These are phyloP conservation scores for Acidomyces sp. DNA, from an alignment of 495 filamentous ascomycete species.

Conservation along the genomic window DNA sequence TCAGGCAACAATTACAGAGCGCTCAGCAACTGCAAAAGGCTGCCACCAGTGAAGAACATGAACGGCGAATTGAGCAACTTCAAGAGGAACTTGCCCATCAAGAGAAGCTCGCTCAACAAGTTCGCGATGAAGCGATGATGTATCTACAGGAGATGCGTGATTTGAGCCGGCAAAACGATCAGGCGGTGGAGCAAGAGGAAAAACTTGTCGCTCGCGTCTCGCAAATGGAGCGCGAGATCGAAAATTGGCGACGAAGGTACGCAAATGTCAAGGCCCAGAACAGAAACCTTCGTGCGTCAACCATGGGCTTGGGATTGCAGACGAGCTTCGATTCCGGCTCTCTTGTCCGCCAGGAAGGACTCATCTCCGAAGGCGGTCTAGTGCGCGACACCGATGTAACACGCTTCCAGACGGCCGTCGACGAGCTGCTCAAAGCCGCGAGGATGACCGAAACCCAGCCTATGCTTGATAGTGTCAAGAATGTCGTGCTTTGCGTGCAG, in stretches of 20 bases:
- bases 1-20: conserved; percentile 5
- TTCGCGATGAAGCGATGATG: conserved; percentile 67
- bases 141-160: conserved; percentile 82
- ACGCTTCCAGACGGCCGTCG: conserved; percentile 87
- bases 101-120: conserved; percentile 77
- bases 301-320: conserved; percentile 51
- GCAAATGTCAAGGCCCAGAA: conserved; percentile 76
- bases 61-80: conserved; percentile 47
- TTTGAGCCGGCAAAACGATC: conserved; percentile 63
- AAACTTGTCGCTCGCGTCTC: conserved; percentile 58
- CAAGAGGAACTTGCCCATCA: conserved; percentile 60
- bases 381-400: conserved; percentile 88
- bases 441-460: conserved; percentile 53
- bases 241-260: conserved; percentile 81
- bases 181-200: conserved; percentile 72
- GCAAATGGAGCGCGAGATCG: conserved; percentile 64
- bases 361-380: conserved; percentile 58
- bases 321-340: conserved; percentile 24
- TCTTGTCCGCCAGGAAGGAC: conserved; percentile 21
- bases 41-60: conserved; percentile 35
- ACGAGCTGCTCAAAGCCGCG: conserved; percentile 73
- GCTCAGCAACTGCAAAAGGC: neutral
- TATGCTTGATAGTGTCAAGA: conserved; percentile 68
- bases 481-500: conserved; percentile 65
- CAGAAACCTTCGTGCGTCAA: conserved; percentile 65